Evolutionary conservation across 441 rosid species (phyloP), one percentile per base, ranked within the genome.

Genomic region (Sinapis alba): DNA sequence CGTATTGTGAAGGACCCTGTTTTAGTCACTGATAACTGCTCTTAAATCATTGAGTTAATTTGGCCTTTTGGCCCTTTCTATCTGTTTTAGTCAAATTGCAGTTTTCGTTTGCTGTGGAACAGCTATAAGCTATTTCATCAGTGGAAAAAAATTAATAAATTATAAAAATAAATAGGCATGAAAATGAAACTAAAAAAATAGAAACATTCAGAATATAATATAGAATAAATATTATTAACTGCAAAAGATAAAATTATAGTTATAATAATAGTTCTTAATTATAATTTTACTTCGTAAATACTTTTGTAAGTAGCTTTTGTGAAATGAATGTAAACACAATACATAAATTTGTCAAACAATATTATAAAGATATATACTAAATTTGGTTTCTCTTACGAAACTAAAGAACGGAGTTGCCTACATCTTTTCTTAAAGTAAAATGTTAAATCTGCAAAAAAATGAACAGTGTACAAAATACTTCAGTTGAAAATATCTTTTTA

Each of bases 41-140:
- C 18, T 6, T 24, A 60, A 60, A 61, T 71, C 24, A 61, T 61
- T 71, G 50, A 61, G 23, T 28, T 71, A 34, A 61, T 45, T 60
- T 43, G 12, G 6, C 13, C 11, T 27, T 43, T 70, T n/a, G n/a
- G n/a, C n/a, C n/a, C n/a, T n/a, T n/a, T 70, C 20, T 16, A 18
- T 59, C 20, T 59, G 58, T 28, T 70, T 45, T 1, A 27, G 66
- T 59, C 59, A 70, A 28, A 70, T 43, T 9, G n/a, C 38, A 23
- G 26, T 15, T 69, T 56, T 43, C 7, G 12, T 26, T 57, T 70
- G 30, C n/a, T 27, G 57, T 26, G 15, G 58, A 69, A 16, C 73
- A 56, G 24, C 64, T 56, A 5, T n/a, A n/a, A n/a, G n/a, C n/a
- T n/a, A n/a, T n/a, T n/a, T n/a, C n/a, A n/a, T n/a, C n/a, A n/a